Percentiles rank a stretch among this genome's conserved stretches.
These are phyloP conservation scores for Secale cereale DNA, from an alignment of 176 grass and related monocot genomes.

Conservation along the genomic window DNA sequence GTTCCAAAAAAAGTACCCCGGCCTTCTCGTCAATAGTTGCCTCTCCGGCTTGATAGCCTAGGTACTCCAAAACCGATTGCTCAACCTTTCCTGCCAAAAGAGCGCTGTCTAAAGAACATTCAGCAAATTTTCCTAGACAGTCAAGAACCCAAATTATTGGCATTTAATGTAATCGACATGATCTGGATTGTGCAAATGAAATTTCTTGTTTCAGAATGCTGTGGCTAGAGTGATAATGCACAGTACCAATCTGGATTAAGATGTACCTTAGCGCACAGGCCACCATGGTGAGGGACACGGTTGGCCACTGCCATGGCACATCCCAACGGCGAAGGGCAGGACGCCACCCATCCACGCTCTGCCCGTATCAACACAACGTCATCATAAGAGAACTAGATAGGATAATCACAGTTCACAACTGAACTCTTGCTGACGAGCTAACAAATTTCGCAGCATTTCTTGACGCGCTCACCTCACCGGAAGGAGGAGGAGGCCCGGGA, in stretches of 20 bases:
- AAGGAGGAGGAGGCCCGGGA: slow-evolving; percentile 16
- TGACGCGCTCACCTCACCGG: slow-evolving; percentile 29
- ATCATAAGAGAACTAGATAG: not conserved
- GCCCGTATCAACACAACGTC: not conserved
- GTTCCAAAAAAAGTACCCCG: slow-evolving; percentile 68
- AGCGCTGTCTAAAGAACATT: slow-evolving; percentile 85
- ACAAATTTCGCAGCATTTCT: not conserved
- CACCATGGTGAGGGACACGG: slow-evolving; percentile 74
- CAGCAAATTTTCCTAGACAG: slow-evolving; percentile 16
- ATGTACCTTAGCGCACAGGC: slow-evolving; percentile 76
- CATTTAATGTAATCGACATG: not conserved
- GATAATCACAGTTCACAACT: not conserved
- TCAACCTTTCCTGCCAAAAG: slow-evolving; percentile 79
- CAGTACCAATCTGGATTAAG: not conserved
- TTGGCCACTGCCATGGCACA: slow-evolving; percentile 91
- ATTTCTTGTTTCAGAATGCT: not conserved
- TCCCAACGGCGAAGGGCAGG: slow-evolving; percentile 66
- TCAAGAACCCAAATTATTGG: not conserved
- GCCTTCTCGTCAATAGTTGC: slow-evolving; percentile 79
- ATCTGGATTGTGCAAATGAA: not conserved
- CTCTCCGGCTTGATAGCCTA: slow-evolving; percentile 53
- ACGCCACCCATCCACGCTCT: slow-evolving; percentile 47
- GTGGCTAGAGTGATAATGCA: not conserved
- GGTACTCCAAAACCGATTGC: slow-evolving; percentile 57
- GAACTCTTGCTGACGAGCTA: not conserved